A percentile compares a stretch with the other conserved stretches of the same genome.
phyloP scores from a whole-genome alignment of 2,329 filamentous ascomycete species.

The Nothomitra cinnamomea region DNA sequence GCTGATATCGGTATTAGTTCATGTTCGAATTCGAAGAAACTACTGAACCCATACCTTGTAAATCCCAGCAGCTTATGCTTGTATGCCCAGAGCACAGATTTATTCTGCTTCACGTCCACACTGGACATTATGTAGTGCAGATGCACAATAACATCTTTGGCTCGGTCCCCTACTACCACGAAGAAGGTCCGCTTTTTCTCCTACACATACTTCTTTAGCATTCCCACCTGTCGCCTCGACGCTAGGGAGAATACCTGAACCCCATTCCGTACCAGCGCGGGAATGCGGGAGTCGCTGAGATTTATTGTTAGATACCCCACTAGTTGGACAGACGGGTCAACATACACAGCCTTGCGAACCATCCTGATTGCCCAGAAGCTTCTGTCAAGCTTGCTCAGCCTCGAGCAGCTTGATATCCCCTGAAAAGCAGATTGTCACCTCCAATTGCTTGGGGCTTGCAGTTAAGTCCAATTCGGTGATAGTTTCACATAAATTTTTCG shows the following conservation, averaged over 20 bases:
- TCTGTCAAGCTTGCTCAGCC: too few relatives aligned
- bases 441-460: too few relatives aligned
- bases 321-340: background rate
- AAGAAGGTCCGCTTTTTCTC: conserved; percentile 98
- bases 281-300: conserved; percentile 71
- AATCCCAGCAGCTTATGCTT: conserved; percentile 95
- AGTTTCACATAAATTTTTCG: too few relatives aligned
- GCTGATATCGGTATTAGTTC: conserved; percentile 21
- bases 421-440: too few relatives aligned
- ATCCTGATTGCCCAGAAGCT: background rate
- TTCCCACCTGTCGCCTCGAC: background rate
- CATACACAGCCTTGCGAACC: conserved; percentile 2
- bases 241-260: conserved; percentile 32
- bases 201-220: conserved; percentile 14
- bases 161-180: conserved; percentile 81
- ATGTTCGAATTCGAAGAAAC: background rate
- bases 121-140: conserved; percentile 85
- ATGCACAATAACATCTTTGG: conserved; percentile 94
- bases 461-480: too few relatives aligned
- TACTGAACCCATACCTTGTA: conserved; percentile 37
- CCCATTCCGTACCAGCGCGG: conserved; percentile 79
- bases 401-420: too few relatives aligned
- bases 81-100: conserved; percentile 95
- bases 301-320: conserved; percentile 15
- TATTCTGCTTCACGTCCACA: conserved; percentile 84